These are phyloP conservation scores for Heteromeles arbutifolia DNA, from an alignment of 306 rosid species.

Conservation along the genomic window DNA sequence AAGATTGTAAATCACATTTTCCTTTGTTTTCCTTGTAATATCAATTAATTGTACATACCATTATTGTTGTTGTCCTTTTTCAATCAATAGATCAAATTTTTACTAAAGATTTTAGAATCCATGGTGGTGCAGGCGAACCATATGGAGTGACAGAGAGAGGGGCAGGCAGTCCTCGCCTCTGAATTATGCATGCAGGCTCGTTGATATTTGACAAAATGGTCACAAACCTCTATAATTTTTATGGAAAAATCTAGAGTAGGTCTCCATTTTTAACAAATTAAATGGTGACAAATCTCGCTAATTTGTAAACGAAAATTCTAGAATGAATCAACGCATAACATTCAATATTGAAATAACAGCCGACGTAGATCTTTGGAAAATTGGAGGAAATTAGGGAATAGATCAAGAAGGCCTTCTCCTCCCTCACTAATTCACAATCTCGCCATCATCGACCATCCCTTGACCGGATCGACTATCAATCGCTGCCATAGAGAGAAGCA, in stretches of 20 bases:
- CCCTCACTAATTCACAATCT: background rate
- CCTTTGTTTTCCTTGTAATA: background rate
- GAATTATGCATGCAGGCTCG: background rate
- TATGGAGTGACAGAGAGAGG: background rate
- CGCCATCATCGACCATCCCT: background rate
- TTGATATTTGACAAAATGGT: background rate
- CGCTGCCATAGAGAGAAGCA: background rate
- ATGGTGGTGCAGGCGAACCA: background rate
- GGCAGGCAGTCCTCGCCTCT: background rate
- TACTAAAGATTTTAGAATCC: background rate
- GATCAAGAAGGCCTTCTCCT: background rate
- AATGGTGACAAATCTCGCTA: too few relatives aligned
- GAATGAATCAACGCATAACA: too few relatives aligned
- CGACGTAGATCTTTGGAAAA: accelerated
- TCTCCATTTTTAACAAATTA: too few relatives aligned
- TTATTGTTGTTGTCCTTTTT: background rate
- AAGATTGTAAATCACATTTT: background rate
- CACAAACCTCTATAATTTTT: background rate
- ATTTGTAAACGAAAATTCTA: too few relatives aligned
- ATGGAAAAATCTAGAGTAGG: too few relatives aligned
- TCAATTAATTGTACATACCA: background rate
- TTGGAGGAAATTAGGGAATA: background rate
- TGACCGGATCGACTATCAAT: background rate
- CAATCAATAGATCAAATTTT: background rate
- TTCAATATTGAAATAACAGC: background rate